These are phyloP conservation scores for Schizosaccharomyces lindneri DNA, from an alignment of 805 yeast species.

Conservation along the genomic window DNA sequence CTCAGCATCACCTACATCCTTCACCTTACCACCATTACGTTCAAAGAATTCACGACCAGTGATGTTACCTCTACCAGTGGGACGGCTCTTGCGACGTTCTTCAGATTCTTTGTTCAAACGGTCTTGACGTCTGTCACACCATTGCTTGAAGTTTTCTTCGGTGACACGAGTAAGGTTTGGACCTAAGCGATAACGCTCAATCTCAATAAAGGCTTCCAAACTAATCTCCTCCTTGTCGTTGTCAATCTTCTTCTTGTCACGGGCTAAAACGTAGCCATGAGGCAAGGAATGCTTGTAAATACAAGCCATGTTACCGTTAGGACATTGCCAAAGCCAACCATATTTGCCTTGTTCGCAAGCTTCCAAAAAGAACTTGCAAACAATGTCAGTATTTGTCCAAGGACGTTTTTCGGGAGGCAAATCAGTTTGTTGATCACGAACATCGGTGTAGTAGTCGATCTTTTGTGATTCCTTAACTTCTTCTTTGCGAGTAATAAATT, in stretches of 20 bases:
- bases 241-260: constrained; percentile 86
- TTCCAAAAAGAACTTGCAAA: constrained; percentile 81
- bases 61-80: constrained; percentile 13
- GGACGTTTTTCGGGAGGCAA: constrained; percentile 95
- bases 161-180: constrained; percentile 61
- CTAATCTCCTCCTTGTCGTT: constrained; percentile 68
- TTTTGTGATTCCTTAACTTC: constrained; percentile 36
- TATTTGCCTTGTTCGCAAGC: constrained; percentile 94
- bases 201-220: constrained; percentile 82
- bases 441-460: constrained; percentile 82
- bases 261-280: constrained; percentile 86
- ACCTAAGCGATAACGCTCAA: constrained; percentile 71
- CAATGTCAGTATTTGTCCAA: constrained; percentile 53
- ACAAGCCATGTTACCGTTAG: constrained; percentile 79
- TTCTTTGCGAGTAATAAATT: constrained; percentile 77
- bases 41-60: constrained; percentile 6
- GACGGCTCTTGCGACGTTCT: constrained; percentile 9
- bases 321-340: constrained; percentile 98
- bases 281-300: constrained; percentile 89
- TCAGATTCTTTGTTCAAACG: constrained; percentile 21
- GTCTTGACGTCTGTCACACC: constrained; percentile 52
- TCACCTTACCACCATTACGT: neutral
- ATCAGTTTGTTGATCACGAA: constrained; percentile 26
- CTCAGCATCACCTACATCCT: neutral
- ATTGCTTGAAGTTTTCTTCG: constrained; percentile 45